phyloP scores from a whole-genome alignment of 345 rosid species.

The Angophora floribunda region DNA sequence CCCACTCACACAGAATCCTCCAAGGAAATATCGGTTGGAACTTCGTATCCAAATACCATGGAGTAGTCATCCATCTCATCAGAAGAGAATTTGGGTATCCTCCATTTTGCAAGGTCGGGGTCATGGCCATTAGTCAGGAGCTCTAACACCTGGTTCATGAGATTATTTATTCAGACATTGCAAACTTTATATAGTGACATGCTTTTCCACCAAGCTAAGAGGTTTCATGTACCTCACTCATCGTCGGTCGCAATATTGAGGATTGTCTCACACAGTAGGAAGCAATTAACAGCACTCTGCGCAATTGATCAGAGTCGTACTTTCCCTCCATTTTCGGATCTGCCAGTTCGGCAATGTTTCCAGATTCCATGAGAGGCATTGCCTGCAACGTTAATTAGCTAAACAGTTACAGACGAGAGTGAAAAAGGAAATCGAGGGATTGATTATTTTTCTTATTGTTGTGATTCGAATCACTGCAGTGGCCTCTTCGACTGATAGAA shows the following conservation, averaged over 20 bases:
- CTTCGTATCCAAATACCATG: constrained; percentile 60
- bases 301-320: constrained; percentile 58
- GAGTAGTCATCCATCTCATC: constrained; percentile 71
- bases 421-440: background rate
- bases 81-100: constrained; percentile 48
- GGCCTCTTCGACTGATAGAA: background rate
- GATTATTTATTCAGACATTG: background rate
- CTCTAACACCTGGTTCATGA: constrained; percentile 44
- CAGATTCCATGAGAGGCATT: constrained; percentile 76
- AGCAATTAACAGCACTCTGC: constrained; percentile 53
- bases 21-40: constrained; percentile 44
- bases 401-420: background rate
- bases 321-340: constrained; percentile 58
- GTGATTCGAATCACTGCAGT: background rate
- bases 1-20: constrained; percentile 3
- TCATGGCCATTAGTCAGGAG: constrained; percentile 52
- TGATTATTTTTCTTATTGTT: background rate
- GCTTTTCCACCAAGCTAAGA: background rate
- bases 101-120: constrained; percentile 51
- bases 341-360: constrained; percentile 40
- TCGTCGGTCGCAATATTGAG: constrained; percentile 65
- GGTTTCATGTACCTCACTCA: constrained; percentile 51
- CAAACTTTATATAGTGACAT: background rate
- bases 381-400: constrained; percentile 30
- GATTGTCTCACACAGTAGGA: constrained; percentile 82